A percentile compares a stretch with the other conserved stretches of the same genome.
Evolutionary conservation across 2,329 filamentous ascomycete genomes (phyloP).

Genomic region (Fonsecaea erecta): DNA sequence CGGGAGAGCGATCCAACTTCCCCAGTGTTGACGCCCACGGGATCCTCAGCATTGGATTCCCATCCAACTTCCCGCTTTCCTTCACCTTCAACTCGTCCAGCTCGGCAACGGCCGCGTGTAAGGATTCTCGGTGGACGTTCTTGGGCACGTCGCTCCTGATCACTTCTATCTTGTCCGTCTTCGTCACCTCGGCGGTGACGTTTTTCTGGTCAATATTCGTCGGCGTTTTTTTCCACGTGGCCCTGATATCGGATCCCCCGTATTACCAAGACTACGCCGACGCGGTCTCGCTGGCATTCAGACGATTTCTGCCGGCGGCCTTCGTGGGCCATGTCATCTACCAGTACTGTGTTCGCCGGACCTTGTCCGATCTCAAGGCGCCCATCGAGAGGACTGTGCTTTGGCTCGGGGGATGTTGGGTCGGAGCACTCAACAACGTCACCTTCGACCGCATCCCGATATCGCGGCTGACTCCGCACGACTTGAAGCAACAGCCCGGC

Average conservation of each 20-base stretch:
- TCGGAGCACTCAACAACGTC: constrained; percentile 65
- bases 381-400: constrained; percentile 65
- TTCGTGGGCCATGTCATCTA: constrained; percentile 64
- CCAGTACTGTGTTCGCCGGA: constrained; percentile 57
- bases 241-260: constrained; percentile 64
- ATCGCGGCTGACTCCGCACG: constrained; percentile 65
- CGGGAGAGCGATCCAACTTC: constrained; percentile 57
- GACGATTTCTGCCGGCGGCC: constrained; percentile 62
- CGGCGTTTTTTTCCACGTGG: constrained; percentile 64
- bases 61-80: constrained; percentile 58
- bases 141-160: constrained; percentile 61
- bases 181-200: constrained; percentile 59
- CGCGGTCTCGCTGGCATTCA: constrained; percentile 59
- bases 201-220: constrained; percentile 62
- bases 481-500: constrained; percentile 62
- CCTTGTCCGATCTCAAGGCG: constrained; percentile 57
- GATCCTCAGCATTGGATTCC: constrained; percentile 59
- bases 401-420: constrained; percentile 65
- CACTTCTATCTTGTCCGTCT: constrained; percentile 60
- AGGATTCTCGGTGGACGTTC: constrained; percentile 63
- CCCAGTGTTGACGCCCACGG: constrained; percentile 53
- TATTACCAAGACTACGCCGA: constrained; percentile 59
- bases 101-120: constrained; percentile 45
- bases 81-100: constrained; percentile 8
- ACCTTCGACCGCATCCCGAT: constrained; percentile 68